Conservation (phyloP, 2,329 filamentous ascomycete genomes). For the Apiospora kogelbergensis region DNA sequence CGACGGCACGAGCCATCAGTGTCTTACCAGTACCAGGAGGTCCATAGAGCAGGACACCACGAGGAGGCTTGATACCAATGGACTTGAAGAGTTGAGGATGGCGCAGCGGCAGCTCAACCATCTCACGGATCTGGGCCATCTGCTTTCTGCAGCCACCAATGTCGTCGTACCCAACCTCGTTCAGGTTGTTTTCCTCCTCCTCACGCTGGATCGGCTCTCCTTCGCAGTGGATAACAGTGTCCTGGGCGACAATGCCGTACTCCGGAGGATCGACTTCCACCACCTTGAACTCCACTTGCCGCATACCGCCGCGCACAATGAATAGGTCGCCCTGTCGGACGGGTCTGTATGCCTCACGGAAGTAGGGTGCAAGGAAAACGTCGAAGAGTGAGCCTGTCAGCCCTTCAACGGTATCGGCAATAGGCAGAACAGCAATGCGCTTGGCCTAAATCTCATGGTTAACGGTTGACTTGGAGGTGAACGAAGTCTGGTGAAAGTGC, state of each 20-base stretch:
- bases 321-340: slow-evolving; percentile 97
- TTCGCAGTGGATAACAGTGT: slow-evolving; percentile 98
- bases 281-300: slow-evolving; percentile 99
- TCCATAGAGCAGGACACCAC: slow-evolving; percentile 94
- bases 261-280: slow-evolving; percentile 98
- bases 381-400: slow-evolving; percentile 97
- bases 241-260: slow-evolving; percentile 97
- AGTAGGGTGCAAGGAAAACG: slow-evolving; percentile 98
- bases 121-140: slow-evolving; percentile 98
- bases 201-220: slow-evolving; percentile 95
- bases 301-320: slow-evolving; percentile 96
- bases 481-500: slow-evolving; percentile 37
- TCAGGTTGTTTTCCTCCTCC: slow-evolving; percentile 98
- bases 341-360: slow-evolving; percentile 97
- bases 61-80: slow-evolving; percentile 98
- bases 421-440: slow-evolving; percentile 96
- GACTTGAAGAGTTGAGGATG: slow-evolving; percentile 99
- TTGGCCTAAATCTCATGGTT: slow-evolving; percentile 68
- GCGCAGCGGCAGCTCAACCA: slow-evolving; percentile 94
- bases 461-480: background rate
- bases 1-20: slow-evolving; percentile 96
- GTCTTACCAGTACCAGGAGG: slow-evolving; percentile 99
- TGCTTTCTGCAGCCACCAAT: slow-evolving; percentile 99
- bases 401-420: slow-evolving; percentile 97
- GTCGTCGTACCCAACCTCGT: slow-evolving; percentile 98